phyloP scores from a whole-genome alignment of 2,329 filamentous ascomycete genomes.

The Botrytis galanthina region DNA sequence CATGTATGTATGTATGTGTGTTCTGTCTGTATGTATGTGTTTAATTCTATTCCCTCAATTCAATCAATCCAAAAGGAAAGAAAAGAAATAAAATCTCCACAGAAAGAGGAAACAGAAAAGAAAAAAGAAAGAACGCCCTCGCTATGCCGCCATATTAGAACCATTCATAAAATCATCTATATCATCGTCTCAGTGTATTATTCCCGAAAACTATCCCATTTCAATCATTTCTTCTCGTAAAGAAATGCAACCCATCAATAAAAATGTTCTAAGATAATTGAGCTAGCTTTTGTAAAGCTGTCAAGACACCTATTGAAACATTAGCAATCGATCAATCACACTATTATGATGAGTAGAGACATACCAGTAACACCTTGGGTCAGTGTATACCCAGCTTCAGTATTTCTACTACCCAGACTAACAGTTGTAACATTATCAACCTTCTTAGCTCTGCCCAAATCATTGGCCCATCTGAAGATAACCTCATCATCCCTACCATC shows the following conservation, averaged over 20 bases:
- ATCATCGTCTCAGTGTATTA: slow-evolving; percentile 6
- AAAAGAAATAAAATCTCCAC: not conserved
- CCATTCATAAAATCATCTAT: slow-evolving; percentile 13
- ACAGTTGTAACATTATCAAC: slow-evolving; percentile 77
- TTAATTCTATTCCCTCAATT: not conserved
- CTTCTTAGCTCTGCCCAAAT: slow-evolving; percentile 56
- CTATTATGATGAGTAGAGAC: slow-evolving; percentile 37
- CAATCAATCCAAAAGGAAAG: not conserved
- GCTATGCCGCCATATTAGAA: slow-evolving; percentile 6
- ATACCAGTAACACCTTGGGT: slow-evolving; percentile 89
- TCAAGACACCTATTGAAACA: slow-evolving; percentile 47
- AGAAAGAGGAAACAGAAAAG: not conserved
- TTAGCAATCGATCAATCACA: slow-evolving; percentile 1
- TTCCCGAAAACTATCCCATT: not conserved
- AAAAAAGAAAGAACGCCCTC: not conserved
- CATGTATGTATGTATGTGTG: not conserved
- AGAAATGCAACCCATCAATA: not conserved
- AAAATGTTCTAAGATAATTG: slow-evolving; percentile 25
- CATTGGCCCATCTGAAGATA: slow-evolving; percentile 92
- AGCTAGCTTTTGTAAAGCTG: slow-evolving; percentile 52
- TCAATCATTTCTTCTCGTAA: not conserved
- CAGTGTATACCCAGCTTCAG: slow-evolving; percentile 79
- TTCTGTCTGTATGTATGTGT: not conserved
- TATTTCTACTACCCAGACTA: slow-evolving; percentile 82
- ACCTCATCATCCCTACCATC: slow-evolving; percentile 92